Conservation (phyloP, 306 rosid species). For the Arachis stenosperma region DNA sequence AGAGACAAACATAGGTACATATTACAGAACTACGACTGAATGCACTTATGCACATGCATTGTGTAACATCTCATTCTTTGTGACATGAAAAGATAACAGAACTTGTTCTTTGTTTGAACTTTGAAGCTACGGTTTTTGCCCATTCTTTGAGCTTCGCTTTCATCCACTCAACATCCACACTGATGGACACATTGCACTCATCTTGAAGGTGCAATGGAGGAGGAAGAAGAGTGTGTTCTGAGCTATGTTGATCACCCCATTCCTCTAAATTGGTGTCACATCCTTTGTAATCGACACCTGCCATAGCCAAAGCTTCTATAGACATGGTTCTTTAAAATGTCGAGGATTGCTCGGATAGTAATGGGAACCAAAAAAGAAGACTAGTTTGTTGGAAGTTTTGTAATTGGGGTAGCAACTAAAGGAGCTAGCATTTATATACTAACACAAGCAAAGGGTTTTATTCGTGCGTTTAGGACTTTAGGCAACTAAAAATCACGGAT, state of each 20-base stretch:
- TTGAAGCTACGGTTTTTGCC: slow-evolving; percentile 36
- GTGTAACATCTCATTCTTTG: not conserved
- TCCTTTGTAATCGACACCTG: slow-evolving; percentile 41
- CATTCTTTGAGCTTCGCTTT: slow-evolving; percentile 31
- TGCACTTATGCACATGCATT: not conserved
- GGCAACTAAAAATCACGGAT: slow-evolving; percentile 35
- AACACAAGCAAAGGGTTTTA: not conserved
- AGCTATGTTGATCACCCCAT: slow-evolving; percentile 6
- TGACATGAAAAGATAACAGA: not conserved
- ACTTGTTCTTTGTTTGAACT: not conserved
- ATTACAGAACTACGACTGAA: too few species aligned
- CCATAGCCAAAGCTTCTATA: slow-evolving; percentile 57
- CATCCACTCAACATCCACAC: slow-evolving; percentile 21
- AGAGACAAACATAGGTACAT: too few species aligned
- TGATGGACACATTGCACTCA: not conserved
- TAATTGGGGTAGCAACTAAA: not conserved
- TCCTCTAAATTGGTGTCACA: slow-evolving; percentile 38
- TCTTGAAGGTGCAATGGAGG: slow-evolving; percentile 8
- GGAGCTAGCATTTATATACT: slow-evolving; percentile 18
- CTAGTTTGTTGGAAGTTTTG: not conserved
- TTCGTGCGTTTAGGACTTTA: not conserved
- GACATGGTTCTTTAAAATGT: slow-evolving; percentile 28
- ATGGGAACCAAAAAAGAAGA: not conserved
- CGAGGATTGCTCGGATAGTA: not conserved
- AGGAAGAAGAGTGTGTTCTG: slow-evolving; percentile 36